These are phyloP conservation scores for Tylopilus cervinicoccineus DNA, from an alignment of 768 basidiomycete genomes.

Conservation along the genomic window DNA sequence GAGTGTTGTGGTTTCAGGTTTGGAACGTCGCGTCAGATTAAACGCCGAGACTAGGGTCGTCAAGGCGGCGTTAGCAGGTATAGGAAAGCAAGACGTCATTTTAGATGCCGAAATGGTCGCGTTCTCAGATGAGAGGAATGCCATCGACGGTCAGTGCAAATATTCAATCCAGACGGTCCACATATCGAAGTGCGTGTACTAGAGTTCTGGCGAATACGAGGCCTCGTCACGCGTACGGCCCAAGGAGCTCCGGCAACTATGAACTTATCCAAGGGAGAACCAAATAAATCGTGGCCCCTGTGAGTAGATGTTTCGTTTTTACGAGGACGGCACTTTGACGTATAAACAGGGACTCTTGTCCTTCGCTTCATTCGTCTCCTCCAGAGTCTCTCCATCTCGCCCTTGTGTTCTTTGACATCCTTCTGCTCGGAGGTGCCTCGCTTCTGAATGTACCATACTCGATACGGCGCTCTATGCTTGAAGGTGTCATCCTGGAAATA, in stretches of 20 bases:
- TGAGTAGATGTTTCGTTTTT: slow-evolving; percentile 5
- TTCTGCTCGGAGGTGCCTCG: slow-evolving; percentile 60
- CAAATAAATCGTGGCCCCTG: slow-evolving; percentile 22
- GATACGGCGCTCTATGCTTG: slow-evolving; percentile 57
- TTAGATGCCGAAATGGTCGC: slow-evolving; percentile 92
- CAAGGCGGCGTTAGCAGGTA: slow-evolving; percentile 48
- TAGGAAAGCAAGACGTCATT: slow-evolving; percentile 42
- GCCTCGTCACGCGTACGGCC: slow-evolving; percentile 56
- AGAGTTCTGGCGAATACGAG: slow-evolving; percentile 78
- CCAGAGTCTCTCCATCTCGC: slow-evolving; percentile 55
- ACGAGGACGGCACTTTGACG: slow-evolving; percentile 6
- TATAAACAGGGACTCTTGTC: slow-evolving; percentile 33
- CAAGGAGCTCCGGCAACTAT: slow-evolving; percentile 43
- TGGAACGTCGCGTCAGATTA: background rate
- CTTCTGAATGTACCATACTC: slow-evolving; percentile 55
- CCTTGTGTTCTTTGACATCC: slow-evolving; percentile 84
- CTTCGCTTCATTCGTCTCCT: slow-evolving; percentile 40
- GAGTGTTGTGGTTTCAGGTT: slow-evolving; percentile 6
- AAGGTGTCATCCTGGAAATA: slow-evolving; percentile 48
- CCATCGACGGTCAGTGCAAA: slow-evolving; percentile 63
- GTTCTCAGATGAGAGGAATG: slow-evolving; percentile 50
- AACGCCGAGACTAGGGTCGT: slow-evolving; percentile 45
- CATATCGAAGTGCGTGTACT: slow-evolving; percentile 3
- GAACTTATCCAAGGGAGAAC: slow-evolving; percentile 14
- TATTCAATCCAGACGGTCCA: background rate